phyloP scores from a whole-genome alignment of 2,329 filamentous ascomycete species.

The Epichloe scottii region DNA sequence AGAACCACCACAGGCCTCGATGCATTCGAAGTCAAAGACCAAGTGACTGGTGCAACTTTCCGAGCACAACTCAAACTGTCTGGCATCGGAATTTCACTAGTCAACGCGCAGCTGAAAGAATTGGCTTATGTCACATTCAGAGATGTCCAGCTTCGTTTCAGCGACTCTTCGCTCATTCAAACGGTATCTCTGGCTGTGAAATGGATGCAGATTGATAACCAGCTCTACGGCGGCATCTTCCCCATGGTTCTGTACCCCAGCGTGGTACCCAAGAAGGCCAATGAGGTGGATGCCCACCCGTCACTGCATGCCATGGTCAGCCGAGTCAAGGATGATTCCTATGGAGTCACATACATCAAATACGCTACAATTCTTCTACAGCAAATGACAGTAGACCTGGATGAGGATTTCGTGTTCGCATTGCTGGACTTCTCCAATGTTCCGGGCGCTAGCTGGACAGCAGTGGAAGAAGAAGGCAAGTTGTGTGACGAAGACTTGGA shows the following conservation, averaged over 20 bases:
- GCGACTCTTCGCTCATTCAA: constrained; percentile 87
- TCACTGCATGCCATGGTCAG: constrained; percentile 88
- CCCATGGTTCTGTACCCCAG: constrained; percentile 94
- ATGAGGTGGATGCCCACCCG: constrained; percentile 91
- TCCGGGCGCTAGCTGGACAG: constrained; percentile 69
- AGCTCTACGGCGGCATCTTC: constrained; percentile 96
- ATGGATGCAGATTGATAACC: constrained; percentile 98
- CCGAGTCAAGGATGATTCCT: constrained; percentile 94
- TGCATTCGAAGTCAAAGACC: constrained; percentile 81
- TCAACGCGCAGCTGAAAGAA: constrained; percentile 86
- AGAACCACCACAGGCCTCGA: constrained; percentile 38
- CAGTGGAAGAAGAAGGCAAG: constrained; percentile 59
- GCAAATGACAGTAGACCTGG: constrained; percentile 95
- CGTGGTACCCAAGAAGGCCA: constrained; percentile 91
- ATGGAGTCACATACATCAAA: constrained; percentile 96
- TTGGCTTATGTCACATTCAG: constrained; percentile 87
- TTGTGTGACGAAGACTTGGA: constrained; percentile 83
- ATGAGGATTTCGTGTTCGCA: constrained; percentile 96
- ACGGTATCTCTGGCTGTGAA: constrained; percentile 84
- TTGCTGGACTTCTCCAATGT: constrained; percentile 91
- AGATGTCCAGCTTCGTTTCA: constrained; percentile 82
- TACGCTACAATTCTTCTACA: constrained; percentile 89
- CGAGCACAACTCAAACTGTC: constrained; percentile 78
- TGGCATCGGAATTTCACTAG: constrained; percentile 82
- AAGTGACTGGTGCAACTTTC: constrained; percentile 80